phyloP scores from a whole-genome alignment of 2,329 filamentous ascomycete genomes.

The Aspergillus cejpii region DNA sequence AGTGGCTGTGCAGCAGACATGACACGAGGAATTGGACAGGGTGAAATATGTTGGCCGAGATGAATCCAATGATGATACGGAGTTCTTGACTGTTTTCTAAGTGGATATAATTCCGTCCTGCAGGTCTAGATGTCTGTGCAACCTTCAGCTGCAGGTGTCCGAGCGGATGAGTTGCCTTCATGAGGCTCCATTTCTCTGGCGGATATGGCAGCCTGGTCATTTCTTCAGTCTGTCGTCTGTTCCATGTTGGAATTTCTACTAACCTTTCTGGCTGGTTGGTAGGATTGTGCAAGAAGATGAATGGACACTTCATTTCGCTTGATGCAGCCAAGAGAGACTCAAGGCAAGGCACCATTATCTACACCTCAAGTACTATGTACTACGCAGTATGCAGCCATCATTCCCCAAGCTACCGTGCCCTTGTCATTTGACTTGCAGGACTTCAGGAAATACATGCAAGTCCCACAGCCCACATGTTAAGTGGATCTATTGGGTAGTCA shows the following conservation, averaged over 20 bases:
- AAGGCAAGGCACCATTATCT: background rate
- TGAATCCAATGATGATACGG: background rate
- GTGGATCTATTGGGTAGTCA: too few relatives aligned
- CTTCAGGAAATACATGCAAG: background rate
- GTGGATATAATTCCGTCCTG: background rate
- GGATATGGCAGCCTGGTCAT: background rate
- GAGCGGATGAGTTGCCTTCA: background rate
- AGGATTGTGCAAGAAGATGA: background rate
- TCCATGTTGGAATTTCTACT: background rate
- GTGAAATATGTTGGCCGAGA: background rate
- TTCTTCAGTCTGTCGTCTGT: background rate
- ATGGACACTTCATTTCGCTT: background rate
- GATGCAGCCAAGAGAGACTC: background rate
- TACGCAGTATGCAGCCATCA: background rate
- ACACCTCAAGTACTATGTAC: too few relatives aligned
- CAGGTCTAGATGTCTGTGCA: background rate
- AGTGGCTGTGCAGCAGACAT: background rate
- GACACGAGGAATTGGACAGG: background rate
- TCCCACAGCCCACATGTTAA: background rate
- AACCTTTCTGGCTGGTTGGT: background rate
- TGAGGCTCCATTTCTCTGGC: background rate
- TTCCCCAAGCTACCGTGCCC: background rate
- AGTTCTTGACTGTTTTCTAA: background rate
- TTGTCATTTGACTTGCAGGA: background rate
- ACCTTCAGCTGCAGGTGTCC: background rate